Evolutionary conservation across 129 eudicot genomes (phyloP).

Genomic region (Pulicaria dysenterica): DNA sequence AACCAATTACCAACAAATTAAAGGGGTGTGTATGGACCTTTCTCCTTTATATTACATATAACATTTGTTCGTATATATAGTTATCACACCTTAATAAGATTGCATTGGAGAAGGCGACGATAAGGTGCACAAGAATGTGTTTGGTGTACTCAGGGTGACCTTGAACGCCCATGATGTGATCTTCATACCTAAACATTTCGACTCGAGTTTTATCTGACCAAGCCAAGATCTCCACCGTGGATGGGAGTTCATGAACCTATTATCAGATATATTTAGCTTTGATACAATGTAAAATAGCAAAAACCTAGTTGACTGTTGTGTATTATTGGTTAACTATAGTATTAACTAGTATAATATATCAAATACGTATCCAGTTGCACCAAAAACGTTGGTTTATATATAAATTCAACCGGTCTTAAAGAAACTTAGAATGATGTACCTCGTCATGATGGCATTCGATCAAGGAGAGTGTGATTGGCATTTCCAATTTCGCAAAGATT

Average conservation of each 20-base stretch:
- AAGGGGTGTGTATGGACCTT: too few relatives aligned
- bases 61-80: too few relatives aligned
- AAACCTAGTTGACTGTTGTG: too few relatives aligned
- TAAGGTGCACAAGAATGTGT: conserved; percentile 78
- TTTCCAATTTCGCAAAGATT: conserved; percentile 46
- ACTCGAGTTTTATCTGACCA: conserved; percentile 68
- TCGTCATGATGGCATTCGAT: conserved; percentile 87
- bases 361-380: too few relatives aligned
- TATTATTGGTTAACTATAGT: too few relatives aligned
- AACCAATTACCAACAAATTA: not conserved
- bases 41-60: not conserved
- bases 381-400: too few relatives aligned
- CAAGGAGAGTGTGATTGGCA: conserved; percentile 58
- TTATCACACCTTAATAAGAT: conserved; percentile 76
- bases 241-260: conserved; percentile 79
- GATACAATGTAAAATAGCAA: too few relatives aligned
- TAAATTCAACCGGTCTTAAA: too few relatives aligned
- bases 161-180: conserved; percentile 93
- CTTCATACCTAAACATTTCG: conserved; percentile 83
- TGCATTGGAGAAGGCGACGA: conserved; percentile 68
- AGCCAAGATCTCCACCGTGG: conserved; percentile 77
- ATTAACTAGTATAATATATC: not conserved
- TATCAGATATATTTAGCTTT: too few relatives aligned
- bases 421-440: too few relatives aligned
- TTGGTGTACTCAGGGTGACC: conserved; percentile 99